A percentile compares a stretch with the other conserved stretches of the same genome.
Conservation (phyloP, 2,329 filamentous ascomycete genomes). For the Aspergillus ruber region DNA sequence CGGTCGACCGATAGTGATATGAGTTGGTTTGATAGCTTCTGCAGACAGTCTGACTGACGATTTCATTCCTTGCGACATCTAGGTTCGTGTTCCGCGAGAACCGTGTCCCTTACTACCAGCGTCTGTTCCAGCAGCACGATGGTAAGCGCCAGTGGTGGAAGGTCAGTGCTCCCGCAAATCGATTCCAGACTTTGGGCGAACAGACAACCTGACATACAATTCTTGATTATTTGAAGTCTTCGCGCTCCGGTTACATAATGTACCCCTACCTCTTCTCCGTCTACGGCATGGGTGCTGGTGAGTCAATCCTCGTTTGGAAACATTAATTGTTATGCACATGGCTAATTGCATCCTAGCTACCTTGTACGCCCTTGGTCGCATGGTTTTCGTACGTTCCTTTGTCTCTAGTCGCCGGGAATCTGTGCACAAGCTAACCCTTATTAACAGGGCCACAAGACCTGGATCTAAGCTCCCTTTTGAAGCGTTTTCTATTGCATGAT, state of each 20-base stretch:
- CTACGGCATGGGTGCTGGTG: constrained; percentile 45
- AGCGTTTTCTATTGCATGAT: constrained; percentile 4
- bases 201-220: constrained; percentile 9
- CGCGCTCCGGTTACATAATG: constrained; percentile 51
- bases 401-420: not conserved
- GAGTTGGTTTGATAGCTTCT: constrained; percentile 1
- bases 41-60: constrained; percentile 13
- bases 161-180: constrained; percentile 43
- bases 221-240: constrained; percentile 36
- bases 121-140: constrained; percentile 60
- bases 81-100: constrained; percentile 59
- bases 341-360: constrained; percentile 17
- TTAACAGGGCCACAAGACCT: constrained; percentile 58
- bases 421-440: constrained; percentile 13
- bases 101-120: constrained; percentile 62
- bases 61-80: not conserved
- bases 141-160: constrained; percentile 62
- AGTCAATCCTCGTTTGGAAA: constrained; percentile 17
- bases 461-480: constrained; percentile 36
- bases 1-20: constrained; percentile 12
- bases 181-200: not conserved
- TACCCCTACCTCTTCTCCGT: constrained; percentile 55
- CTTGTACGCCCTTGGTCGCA: constrained; percentile 39
- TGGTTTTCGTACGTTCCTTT: constrained; percentile 35
- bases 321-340: constrained; percentile 1